Evolutionary conservation across 192 early-diverging fungal species (phyloP).

Genomic region (Backusella westeae): DNA sequence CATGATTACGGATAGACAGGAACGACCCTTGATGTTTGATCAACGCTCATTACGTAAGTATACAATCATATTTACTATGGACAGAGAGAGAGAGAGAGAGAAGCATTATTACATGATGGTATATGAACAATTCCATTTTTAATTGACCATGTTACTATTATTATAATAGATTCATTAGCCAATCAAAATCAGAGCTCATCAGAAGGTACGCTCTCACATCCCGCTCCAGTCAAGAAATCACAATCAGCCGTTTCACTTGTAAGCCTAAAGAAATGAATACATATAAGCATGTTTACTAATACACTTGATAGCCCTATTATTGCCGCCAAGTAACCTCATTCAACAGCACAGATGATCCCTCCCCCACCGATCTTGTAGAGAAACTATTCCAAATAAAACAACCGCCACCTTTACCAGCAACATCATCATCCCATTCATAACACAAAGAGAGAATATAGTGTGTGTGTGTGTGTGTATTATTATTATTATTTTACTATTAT

Average conservation of each 20-base stretch:
- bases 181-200: neutral
- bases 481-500: neutral
- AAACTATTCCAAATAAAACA: constrained; percentile 24
- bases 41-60: constrained; percentile 5
- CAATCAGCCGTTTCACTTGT: constrained; percentile 28
- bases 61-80: neutral
- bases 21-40: constrained; percentile 13
- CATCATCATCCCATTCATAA: neutral
- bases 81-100: neutral
- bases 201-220: neutral
- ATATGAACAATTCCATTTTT: neutral
- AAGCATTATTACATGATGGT: neutral
- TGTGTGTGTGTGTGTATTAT: neutral
- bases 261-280: neutral
- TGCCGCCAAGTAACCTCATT: constrained; percentile 8
- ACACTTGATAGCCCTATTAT: neutral
- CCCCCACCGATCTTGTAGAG: constrained; percentile 27
- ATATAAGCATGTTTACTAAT: neutral
- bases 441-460: neutral
- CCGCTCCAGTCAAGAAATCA: constrained; percentile 20
- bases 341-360: constrained; percentile 14
- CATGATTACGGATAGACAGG: constrained; percentile 32
- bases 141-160: neutral
- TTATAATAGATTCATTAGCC: constrained; percentile 1
- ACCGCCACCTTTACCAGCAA: neutral